Evolutionary conservation across 768 basidiomycete species (phyloP).

Genomic region (Boletales sp.): DNA sequence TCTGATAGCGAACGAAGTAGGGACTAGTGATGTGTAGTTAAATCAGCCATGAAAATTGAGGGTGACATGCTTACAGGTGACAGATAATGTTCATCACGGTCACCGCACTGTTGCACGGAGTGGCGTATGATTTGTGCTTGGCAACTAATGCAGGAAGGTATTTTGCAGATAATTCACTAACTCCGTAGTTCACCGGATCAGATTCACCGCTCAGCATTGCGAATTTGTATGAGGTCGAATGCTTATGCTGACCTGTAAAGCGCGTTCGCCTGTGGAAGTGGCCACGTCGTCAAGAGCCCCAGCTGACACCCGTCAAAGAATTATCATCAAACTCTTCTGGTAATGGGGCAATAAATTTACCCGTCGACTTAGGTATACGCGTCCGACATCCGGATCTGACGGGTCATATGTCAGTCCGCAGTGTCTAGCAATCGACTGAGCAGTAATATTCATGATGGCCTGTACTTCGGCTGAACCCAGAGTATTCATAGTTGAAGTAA

Average conservation of each 20-base stretch:
- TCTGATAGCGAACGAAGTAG: constrained; percentile 40
- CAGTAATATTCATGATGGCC: constrained; percentile 8
- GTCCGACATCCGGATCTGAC: constrained; percentile 4
- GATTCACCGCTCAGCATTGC: background rate
- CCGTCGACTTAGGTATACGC: constrained; percentile 6
- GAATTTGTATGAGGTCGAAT: background rate
- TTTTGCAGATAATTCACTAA: constrained; percentile 33
- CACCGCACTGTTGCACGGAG: constrained; percentile 22
- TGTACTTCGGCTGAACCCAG: background rate
- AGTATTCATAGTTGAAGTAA: background rate
- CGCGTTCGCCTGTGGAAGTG: constrained; percentile 3
- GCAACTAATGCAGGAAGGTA: constrained; percentile 34
- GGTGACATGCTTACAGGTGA: background rate
- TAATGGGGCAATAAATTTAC: background rate
- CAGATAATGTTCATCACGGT: constrained; percentile 32
- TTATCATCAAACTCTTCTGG: background rate
- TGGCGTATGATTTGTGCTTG: constrained; percentile 25
- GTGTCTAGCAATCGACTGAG: constrained; percentile 10
- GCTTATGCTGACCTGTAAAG: constrained; percentile 1
- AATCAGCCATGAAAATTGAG: no score
- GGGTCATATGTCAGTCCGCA: constrained; percentile 13
- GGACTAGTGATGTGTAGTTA: constrained; percentile 24
- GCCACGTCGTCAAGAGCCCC: constrained; percentile 24
- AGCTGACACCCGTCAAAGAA: constrained; percentile 18
- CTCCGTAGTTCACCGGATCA: constrained; percentile 16